Percentiles rank a stretch among this genome's conserved stretches.
Conservation (phyloP, 306 rosid species). For the Carpinus fangiana region DNA sequence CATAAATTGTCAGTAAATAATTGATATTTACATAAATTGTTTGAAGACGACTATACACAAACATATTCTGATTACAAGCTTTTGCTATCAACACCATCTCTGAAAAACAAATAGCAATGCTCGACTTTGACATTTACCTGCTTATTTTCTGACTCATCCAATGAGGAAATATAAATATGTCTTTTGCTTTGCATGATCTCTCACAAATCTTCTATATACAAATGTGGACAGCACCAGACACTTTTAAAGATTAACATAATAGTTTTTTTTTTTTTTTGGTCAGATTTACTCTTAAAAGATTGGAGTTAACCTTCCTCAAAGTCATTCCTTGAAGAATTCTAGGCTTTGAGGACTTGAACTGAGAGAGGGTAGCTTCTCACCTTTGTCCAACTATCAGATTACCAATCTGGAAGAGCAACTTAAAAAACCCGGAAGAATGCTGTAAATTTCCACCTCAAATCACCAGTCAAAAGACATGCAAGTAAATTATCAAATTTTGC, state of each 20-base stretch:
- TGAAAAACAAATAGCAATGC: not conserved
- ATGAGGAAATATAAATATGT: not conserved
- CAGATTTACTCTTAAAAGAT: not conserved
- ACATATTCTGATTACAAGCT: not conserved
- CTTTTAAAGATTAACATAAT: not conserved
- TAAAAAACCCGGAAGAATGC: not conserved
- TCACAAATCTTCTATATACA: not conserved
- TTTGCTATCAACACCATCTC: not conserved
- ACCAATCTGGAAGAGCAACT: not conserved
- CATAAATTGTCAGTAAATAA: not conserved
- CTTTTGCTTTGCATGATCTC: not conserved
- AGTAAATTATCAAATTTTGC: slow-evolving; percentile 13
- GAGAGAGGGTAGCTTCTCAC: not conserved
- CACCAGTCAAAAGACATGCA: slow-evolving; percentile 13
- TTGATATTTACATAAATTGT: not conserved
- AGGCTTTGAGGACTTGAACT: not conserved
- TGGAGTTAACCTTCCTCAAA: not conserved
- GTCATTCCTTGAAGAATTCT: not conserved
- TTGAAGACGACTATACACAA: not conserved
- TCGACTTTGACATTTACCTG: not conserved
- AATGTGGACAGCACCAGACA: not conserved
- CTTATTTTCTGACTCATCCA: not conserved
- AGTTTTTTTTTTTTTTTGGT: not conserved
- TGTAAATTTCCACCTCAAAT: slow-evolving; percentile 23
- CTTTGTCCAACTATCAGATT: not conserved